Evolutionary conservation across 2,329 filamentous ascomycete genomes (phyloP), one percentile per base, ranked within the genome.

Genomic region (Nothophaeocryptopus gaeumannii): DNA sequence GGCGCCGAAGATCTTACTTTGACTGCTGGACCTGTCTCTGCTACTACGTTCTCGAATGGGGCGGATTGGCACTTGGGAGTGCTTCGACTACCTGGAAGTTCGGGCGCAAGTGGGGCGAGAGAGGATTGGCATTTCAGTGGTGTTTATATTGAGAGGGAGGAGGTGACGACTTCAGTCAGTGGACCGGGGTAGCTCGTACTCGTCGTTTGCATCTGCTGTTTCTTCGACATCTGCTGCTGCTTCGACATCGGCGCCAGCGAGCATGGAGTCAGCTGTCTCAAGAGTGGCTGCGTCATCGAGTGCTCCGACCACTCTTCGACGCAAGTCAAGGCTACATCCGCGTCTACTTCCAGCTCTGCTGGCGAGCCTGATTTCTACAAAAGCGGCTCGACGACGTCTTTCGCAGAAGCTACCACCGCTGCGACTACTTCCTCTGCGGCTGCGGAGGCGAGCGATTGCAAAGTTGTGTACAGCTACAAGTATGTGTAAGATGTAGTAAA

Each of bases 91-190:
- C 80, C 83, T 10, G 74, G 79, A 13, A 47, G 50, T 12, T 70
- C 72, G 31, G 80, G 81, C 1, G 78, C 78, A 40, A 67, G 75
- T 39, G 78, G 81, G 3, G 71, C 66, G 33, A 67, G 68, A 2
- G 85, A 88, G 72, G 84, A 88, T 63, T 83, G 84, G 73, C 87
- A 81, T 66, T 88, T 86, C 70, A 84, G 80, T 3, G 84, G 85
- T 8, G 81, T 87, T 3, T 89, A 86, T 61, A 76, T 88, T 41
- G 85, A 89, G 75, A 76, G 72, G 39, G 82, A 80, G n/a, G 53
- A 57, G 11, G 20, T 68, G 7, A 68, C 64, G 0, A 63, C 53
- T 14, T 54, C 56, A 4, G 51, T 66, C 33, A 39, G 47, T 13
- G 61, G 61, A 8, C 56, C 63, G 26, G 54, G 20, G 20, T 7